These are phyloP conservation scores for Hypoxylon sp. DNA, from an alignment of 2,329 filamentous ascomycete genomes.

Conservation along the genomic window DNA sequence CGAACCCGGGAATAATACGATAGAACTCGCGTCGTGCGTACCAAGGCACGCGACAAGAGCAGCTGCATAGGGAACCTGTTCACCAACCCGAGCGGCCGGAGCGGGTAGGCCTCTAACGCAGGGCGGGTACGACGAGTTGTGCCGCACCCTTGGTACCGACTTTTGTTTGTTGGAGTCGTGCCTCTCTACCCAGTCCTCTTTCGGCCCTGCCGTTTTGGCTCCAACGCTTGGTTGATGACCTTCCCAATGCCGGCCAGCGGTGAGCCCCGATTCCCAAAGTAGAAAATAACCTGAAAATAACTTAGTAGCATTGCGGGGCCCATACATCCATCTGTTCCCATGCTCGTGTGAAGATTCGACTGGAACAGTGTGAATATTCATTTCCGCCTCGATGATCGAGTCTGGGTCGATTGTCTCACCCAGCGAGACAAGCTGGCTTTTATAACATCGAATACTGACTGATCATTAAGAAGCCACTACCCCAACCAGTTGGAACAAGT, in stretches of 20 bases:
- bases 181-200: slow-evolving; percentile 11
- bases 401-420: slow-evolving; percentile 29
- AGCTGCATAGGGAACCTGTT: background rate
- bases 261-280: slow-evolving; percentile 27
- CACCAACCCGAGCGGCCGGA: background rate
- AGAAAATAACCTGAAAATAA: slow-evolving; percentile 14
- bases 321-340: background rate
- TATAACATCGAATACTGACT: slow-evolving; percentile 33
- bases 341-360: slow-evolving; percentile 6
- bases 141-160: slow-evolving; percentile 38
- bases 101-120: background rate
- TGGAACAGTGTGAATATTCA: slow-evolving; percentile 8
- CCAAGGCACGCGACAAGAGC: background rate
- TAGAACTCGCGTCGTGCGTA: background rate
- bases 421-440: slow-evolving; percentile 26
- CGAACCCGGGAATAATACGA: background rate
- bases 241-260: slow-evolving; percentile 27
- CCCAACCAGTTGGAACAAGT: slow-evolving; percentile 26
- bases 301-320: slow-evolving; percentile 32
- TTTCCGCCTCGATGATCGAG: slow-evolving; percentile 14
- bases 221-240: slow-evolving; percentile 26
- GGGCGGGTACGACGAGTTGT: slow-evolving; percentile 3
- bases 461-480: slow-evolving; percentile 37
- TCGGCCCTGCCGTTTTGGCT: slow-evolving; percentile 26
- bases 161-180: slow-evolving; percentile 25